Percentiles rank a stretch among this genome's conserved stretches.
phyloP scores from a whole-genome alignment of 1,139 yeast genomes.

The Casaregolazyma suthepensis region DNA sequence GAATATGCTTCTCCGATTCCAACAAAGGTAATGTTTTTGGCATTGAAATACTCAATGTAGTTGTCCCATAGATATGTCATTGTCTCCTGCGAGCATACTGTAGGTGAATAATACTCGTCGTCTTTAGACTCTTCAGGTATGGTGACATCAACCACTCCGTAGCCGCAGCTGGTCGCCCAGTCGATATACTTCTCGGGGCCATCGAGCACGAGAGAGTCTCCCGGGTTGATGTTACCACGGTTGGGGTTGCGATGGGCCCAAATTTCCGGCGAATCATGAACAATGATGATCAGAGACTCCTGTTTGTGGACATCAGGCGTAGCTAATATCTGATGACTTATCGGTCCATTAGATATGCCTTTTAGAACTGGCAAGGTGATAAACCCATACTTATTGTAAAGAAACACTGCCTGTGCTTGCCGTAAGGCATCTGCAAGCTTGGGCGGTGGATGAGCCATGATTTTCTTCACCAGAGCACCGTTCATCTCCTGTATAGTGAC shows the following conservation, averaged over 20 bases:
- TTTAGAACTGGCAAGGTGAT: slow-evolving; percentile 63
- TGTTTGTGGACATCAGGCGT: slow-evolving; percentile 65
- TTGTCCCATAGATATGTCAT: slow-evolving; percentile 80
- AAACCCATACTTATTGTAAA: slow-evolving; percentile 53
- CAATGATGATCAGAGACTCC: slow-evolving; percentile 57
- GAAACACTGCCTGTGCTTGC: slow-evolving; percentile 54
- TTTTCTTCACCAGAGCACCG: background rate
- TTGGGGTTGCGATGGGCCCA: slow-evolving; percentile 86
- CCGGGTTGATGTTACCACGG: slow-evolving; percentile 69
- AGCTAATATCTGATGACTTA: slow-evolving; percentile 67
- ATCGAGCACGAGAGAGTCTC: slow-evolving; percentile 63
- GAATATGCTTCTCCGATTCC: slow-evolving; percentile 91
- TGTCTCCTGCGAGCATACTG: slow-evolving; percentile 15
- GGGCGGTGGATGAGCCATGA: slow-evolving; percentile 6
- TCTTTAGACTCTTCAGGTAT: slow-evolving; percentile 45
- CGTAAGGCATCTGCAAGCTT: slow-evolving; percentile 54
- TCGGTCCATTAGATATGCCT: slow-evolving; percentile 25
- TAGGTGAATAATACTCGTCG: slow-evolving; percentile 11
- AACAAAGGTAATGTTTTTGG: slow-evolving; percentile 66
- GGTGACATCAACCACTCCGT: slow-evolving; percentile 79
- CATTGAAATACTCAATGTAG: slow-evolving; percentile 68
- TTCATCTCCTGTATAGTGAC: background rate
- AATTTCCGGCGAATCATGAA: slow-evolving; percentile 90
- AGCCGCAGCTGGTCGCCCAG: slow-evolving; percentile 47
- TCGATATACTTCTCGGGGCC: slow-evolving; percentile 49